phyloP scores from a whole-genome alignment of 192 early-diverging fungal genomes.

The Backusella circina region DNA sequence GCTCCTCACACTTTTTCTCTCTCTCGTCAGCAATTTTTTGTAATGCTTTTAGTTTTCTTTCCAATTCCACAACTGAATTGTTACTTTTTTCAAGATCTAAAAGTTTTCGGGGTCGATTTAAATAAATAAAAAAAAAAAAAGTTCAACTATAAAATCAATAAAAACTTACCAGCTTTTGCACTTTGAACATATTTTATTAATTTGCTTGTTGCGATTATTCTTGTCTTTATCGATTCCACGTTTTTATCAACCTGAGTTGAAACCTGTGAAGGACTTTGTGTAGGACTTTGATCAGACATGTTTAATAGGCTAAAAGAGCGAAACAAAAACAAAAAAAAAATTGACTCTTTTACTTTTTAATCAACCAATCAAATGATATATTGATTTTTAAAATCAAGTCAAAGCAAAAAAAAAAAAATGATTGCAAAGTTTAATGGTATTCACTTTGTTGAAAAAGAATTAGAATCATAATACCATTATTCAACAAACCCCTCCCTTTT shows the following conservation, averaged over 20 bases:
- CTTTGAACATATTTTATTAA: not conserved
- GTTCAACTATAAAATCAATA: too few relatives aligned
- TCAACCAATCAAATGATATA: too few relatives aligned
- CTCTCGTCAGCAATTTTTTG: not conserved
- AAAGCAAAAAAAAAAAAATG: not conserved
- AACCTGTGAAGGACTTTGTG: not conserved
- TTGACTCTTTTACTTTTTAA: too few relatives aligned
- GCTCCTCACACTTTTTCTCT: not conserved
- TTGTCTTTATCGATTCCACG: not conserved
- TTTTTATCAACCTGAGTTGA: not conserved
- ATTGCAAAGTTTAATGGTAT: too few relatives aligned
- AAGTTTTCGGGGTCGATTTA: too few relatives aligned
- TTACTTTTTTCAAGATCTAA: not conserved
- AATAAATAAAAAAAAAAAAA: too few relatives aligned
- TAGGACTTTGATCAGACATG: not conserved
- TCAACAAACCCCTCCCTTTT: too few relatives aligned
- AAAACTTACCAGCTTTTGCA: not conserved
- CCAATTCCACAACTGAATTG: not conserved
- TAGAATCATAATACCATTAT: too few relatives aligned
- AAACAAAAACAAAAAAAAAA: not conserved
- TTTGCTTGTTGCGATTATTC: not conserved
- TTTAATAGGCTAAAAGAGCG: not conserved
- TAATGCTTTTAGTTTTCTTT: not conserved
- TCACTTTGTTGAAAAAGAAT: too few relatives aligned
- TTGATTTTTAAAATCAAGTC: too few relatives aligned